phyloP scores from a whole-genome alignment of 2,329 filamentous ascomycete species.

The Sarocladiaceae sp. region DNA sequence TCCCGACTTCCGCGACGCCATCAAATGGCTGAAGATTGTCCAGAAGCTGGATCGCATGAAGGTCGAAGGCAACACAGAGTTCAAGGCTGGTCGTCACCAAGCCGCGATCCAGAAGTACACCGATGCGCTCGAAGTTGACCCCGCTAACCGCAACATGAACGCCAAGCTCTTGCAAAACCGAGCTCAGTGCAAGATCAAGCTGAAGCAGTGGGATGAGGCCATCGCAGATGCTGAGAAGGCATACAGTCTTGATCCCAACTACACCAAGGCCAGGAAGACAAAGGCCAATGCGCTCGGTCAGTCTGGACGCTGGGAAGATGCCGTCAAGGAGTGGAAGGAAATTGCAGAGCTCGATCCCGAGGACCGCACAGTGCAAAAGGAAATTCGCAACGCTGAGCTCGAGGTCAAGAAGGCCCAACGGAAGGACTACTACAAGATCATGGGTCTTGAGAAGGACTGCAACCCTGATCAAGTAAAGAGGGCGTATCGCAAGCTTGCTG shows the following conservation, averaged over 20 bases:
- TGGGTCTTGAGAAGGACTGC: conserved; percentile 82
- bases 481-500: conserved; percentile 91
- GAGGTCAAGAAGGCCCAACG: conserved; percentile 96
- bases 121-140: conserved; percentile 78
- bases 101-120: conserved; percentile 82
- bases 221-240: conserved; percentile 84
- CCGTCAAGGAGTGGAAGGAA: conserved; percentile 82
- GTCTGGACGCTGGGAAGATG: conserved; percentile 87
- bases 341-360: conserved; percentile 79
- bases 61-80: conserved; percentile 85
- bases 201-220: conserved; percentile 79
- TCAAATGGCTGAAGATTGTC: conserved; percentile 84
- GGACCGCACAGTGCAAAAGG: conserved; percentile 75
- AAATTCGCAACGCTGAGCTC: conserved; percentile 84
- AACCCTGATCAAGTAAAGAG: conserved; percentile 86
- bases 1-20: conserved; percentile 83
- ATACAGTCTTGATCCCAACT: conserved; percentile 74
- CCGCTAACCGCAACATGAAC: conserved; percentile 85
- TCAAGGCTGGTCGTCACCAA: conserved; percentile 79
- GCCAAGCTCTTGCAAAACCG: conserved; percentile 93
- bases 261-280: conserved; percentile 88
- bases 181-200: conserved; percentile 75
- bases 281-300: conserved; percentile 86
- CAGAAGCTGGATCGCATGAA: conserved; percentile 93
- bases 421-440: conserved; percentile 99